Base-by-base conservation (phyloP, 805 yeast species). In the Candida hispaniensis region DNA sequence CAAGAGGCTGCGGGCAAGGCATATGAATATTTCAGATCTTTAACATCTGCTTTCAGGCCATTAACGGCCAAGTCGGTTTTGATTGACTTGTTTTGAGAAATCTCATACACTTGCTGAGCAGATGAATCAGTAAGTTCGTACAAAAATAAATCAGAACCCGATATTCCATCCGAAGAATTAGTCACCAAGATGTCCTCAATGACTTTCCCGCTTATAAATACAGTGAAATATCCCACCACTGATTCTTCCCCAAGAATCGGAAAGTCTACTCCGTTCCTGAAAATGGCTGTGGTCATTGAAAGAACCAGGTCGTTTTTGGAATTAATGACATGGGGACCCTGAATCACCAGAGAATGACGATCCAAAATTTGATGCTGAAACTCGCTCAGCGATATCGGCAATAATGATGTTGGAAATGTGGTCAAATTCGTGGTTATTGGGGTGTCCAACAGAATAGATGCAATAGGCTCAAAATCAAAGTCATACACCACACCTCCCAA, bases 401-500 rank as follows among this genome's bases (percentile, higher is more conserved):
- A 12, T 26, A 25, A 20, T 5, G 30, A 24, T 12, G 26, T 7
- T 7, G 38, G 30, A 25, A 30, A 25, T 13, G 19, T 26, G 12
- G 30, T 26, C 13, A 34, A 18, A 9, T 26, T 19, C 8, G 18
- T 14, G 2, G 38, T 34, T 5, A 25, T 11, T 7, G 38, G 30
- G 16, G 25, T 26, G 14, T 34, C 38, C 26, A 34, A 16, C 8
- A 25, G 13, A 18, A 26, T 26, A 3, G 30, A 16, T 2, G 30
- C 38, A 26, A 34, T 26, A 24, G 19, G 30, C 19, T 34, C 26
- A 16, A 34, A 34, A 15, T 34, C 26, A 16, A 26, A 26, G 26
- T 34, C 38, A 38, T 43, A 49, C 2, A 49, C 34, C 4, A 42
- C 40, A 5, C 47, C 51, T 5, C 43, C 44, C 5, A 44, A 41